phyloP scores from a whole-genome alignment of 345 rosid genomes.

The Cardiospermum halicacabum region DNA sequence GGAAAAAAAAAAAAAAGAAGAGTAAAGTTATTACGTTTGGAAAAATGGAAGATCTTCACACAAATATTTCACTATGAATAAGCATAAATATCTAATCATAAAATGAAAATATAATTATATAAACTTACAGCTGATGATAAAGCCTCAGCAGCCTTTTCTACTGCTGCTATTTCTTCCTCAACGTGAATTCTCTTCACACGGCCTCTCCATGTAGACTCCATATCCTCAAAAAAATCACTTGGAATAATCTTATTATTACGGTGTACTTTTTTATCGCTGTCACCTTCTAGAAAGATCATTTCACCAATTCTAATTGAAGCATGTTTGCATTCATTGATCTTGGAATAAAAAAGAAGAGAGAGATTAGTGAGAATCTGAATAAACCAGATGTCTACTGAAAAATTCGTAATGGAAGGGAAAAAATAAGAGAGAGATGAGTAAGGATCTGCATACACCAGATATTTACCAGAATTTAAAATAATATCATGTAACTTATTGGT shows the following conservation, averaged over 20 bases:
- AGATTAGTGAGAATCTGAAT: constrained; percentile 1
- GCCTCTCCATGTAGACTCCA: constrained; percentile 86
- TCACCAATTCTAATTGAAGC: constrained; percentile 62
- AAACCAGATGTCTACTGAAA: not conserved
- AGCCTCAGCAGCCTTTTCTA: constrained; percentile 59
- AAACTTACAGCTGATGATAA: constrained; percentile 67
- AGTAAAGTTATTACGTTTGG: no score
- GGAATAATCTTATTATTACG: constrained; percentile 45
- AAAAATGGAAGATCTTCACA: not conserved
- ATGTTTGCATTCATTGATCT: constrained; percentile 78
- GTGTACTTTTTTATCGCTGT: constrained; percentile 49
- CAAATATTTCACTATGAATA: not conserved
- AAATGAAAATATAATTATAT: constrained; percentile 1
- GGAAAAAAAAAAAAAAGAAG: not conserved
- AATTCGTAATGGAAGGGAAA: not conserved
- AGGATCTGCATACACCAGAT: not conserved
- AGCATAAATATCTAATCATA: constrained; percentile 1
- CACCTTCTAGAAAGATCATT: constrained; percentile 66
- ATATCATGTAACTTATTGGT: not conserved
- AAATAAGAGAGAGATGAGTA: not conserved
- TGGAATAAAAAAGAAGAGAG: constrained; percentile 12
- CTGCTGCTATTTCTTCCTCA: constrained; percentile 59
- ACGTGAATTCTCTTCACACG: constrained; percentile 78
- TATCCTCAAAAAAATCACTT: constrained; percentile 76
- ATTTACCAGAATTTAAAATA: not conserved